Evolutionary conservation across 495 filamentous ascomycete genomes (phyloP), one percentile per base, ranked within the genome.

Genomic region (Pyrenula aspistea): DNA sequence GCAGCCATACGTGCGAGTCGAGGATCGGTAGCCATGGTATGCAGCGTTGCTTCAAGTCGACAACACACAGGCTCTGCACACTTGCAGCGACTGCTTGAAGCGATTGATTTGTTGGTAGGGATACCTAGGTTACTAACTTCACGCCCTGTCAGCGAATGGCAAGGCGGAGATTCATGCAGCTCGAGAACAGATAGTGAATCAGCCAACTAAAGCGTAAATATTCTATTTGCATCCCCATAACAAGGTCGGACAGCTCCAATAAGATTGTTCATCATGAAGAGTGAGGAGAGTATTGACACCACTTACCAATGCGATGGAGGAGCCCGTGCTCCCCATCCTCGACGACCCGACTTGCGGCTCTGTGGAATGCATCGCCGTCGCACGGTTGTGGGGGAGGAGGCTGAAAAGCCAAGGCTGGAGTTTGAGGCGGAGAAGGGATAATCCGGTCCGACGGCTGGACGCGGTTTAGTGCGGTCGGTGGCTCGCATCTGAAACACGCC

Each of bases 181-280:
- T 57, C 25, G 24, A 59, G 56, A 57, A 53, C 50, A 23, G 50
- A 10, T 4, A 49, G 25, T 36, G 49, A 58, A 24, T 51, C 31
- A 31, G 48, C 60, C 54, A 56, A 64, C 63, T 57, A 59, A 47
- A 60, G 57, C 23, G 25, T 31, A 54, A 54, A 47, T 62, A 54
- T 57, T 36, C 47, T 22, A 50, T 77, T 68, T 72, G 67, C 75
- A 71, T 76, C 71, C 60, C 65, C 71, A 74, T 72, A 69, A 69
- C 68, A 70, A 72, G 72, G 80, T 92, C 86, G 83, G 91, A 96
- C 89, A 96, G 91, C 91, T 96, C 91, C 91, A 96, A 96, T 95
- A 94, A 77, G 68, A 66, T 64, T 64, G 65, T 61, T 86, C 83
- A 86, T 87, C 84, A 85, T 73, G 61, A 54, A 65, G 60, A 20